Base-by-base conservation (phyloP, 2,329 filamentous ascomycete species). In the Apiospora saccharicola region DNA sequence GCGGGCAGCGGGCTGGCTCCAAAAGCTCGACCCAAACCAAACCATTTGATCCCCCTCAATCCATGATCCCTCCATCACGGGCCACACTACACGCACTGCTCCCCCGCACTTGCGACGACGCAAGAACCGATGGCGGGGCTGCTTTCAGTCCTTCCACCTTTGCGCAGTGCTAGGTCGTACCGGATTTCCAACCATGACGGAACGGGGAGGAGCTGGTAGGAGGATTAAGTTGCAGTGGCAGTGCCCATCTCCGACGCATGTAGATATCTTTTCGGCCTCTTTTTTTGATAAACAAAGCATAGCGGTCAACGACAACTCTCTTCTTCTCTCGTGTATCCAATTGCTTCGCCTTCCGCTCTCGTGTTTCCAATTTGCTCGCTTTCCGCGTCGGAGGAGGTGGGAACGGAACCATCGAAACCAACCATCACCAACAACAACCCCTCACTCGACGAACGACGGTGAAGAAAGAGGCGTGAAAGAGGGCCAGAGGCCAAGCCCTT, bases 81-180 rank as follows among this genome's bases (percentile, higher is more conserved):
- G 16, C 51, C 53, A 61, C 30, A 61, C 16, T 22, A 61, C 30
- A 34, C 53, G 34, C 53, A 61, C 30, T 61, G 53, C 53, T 34
- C 53, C 53, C 53, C 53, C 53, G 53, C 53, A 61, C 53, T 61
- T 61, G 53, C 53, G 30, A 61, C 53, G 7, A 61, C 16, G n/a
- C 24, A 24, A 24, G 49, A 51, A n/a, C 37, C 37, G 37, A 7
- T 7, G 53, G 53, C 53, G 53, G 53, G 53, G 30, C 30, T 1
- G 2, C 14, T 61, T 30, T 19, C 12, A 5, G 2, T 16, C 13
- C 16, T 61, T 19, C 14, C 13, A 30, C 34, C 49, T 49, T 49
- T 49, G 46, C 46, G 43, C 43, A 53, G 24, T 30, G 5, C 22
- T 19, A 16, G 16, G 13, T 53, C 24, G 24, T 61, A 61, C 53